Evolutionary conservation across 495 filamentous ascomycete species (phyloP), one percentile per base, ranked within the genome.

Genomic region (Parathielavia hyrcaniae): DNA sequence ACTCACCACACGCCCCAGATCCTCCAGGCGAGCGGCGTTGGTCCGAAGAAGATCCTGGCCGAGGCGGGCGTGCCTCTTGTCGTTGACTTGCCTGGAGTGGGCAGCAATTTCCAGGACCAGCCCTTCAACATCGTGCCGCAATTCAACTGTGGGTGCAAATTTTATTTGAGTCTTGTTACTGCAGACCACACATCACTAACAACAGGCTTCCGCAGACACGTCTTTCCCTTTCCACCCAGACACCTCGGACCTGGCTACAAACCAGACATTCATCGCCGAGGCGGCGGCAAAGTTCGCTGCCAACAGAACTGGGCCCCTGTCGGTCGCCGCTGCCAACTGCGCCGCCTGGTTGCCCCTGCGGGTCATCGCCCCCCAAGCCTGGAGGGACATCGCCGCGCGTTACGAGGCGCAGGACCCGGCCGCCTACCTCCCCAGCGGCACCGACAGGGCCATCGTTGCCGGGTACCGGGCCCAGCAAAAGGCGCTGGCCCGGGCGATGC

Each of bases 101-200:
- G 81, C 14, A 71, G 74, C 55, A 81, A 83, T 55, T 76, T 83
- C 50, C 81, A 84, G 51, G 81, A 84, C 60, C 79, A 82, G 51
- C 58, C 69, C 1, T 72, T 73, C 64, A 55, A 20, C 0, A 22
- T 73, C 6, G 69, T 66, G 22, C 67, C 61, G 19, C 51, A 39
- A 13, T 65, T 72, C 44, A 53, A 65, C 19, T 59, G 72, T 73
- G 56, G 60, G 67, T 10, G 11, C n/a, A 30, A 19, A 9, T 12
- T 7, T 20, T 10, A 36, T 17, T 2, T 19, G 1, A 17, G n/a
- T 17, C 5, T n/a, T 6, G 30, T 38, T 36, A 26, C 30, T 53
- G 32, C 50, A 26, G 13, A n/a, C 14, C 26, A 16, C 26, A 30
- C 26, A 30, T 30, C 6, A 30, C 26, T 30, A 30, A 30, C 6